Conservation (phyloP, 208 protist species). For the Trypanosoma rangeli region DNA sequence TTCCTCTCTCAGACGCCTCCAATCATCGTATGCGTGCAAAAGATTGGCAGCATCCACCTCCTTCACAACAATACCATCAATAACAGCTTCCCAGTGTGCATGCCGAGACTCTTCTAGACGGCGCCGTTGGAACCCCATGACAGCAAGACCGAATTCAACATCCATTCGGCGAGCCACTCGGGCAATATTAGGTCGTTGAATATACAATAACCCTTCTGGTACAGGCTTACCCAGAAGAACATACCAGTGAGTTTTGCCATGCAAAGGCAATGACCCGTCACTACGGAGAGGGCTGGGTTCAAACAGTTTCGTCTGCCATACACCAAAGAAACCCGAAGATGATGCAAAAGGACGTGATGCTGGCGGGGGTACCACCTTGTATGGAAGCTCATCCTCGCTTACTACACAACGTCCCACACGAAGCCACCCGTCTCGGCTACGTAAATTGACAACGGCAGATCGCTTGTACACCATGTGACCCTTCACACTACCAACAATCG, state of each 20-base stretch:
- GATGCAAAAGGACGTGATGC: slow-evolving; percentile 80
- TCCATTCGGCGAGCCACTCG: slow-evolving; percentile 83
- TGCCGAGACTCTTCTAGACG: slow-evolving; percentile 65
- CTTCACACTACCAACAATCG: slow-evolving; percentile 81
- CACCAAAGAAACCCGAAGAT: slow-evolving; percentile 70
- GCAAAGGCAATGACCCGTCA: slow-evolving; percentile 66
- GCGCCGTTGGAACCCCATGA: slow-evolving; percentile 73
- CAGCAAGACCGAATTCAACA: slow-evolving; percentile 72
- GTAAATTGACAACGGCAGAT: slow-evolving; percentile 75
- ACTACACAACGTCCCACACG: slow-evolving; percentile 72
- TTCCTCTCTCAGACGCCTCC: slow-evolving; percentile 75
- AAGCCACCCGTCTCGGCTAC: slow-evolving; percentile 88
- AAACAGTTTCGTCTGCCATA: slow-evolving; percentile 88
- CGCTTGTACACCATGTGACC: slow-evolving; percentile 88
- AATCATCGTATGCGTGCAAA: slow-evolving; percentile 80
- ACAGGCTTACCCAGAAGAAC: slow-evolving; percentile 56
- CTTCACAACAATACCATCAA: slow-evolving; percentile 83
- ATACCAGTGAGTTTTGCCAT: slow-evolving; percentile 86
- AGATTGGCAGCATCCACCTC: slow-evolving; percentile 45
- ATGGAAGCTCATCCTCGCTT: slow-evolving; percentile 57
- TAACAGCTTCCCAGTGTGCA: slow-evolving; percentile 73
- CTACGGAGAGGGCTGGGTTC: slow-evolving; percentile 59
- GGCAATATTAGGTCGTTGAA: slow-evolving; percentile 71
- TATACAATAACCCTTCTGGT: slow-evolving; percentile 64
- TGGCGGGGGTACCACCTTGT: slow-evolving; percentile 80